Evolutionary conservation across 2,329 filamentous ascomycete species (phyloP), one percentile per base, ranked within the genome.

Genomic region (Diaporthe sp.): DNA sequence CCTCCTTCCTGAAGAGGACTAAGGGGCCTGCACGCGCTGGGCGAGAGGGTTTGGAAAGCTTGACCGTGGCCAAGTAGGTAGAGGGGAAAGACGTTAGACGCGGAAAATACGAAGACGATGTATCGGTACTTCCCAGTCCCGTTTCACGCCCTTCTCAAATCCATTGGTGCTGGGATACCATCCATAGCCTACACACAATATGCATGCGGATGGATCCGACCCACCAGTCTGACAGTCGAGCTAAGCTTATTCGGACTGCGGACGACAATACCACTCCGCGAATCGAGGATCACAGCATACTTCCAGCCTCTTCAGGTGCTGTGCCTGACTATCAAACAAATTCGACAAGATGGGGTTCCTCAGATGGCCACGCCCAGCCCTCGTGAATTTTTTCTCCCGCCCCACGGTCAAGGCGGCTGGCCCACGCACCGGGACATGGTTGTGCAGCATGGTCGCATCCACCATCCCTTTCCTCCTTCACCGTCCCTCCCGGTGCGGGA

Each of bases 181-280:
- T 55, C 65, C 49, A 70, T 42, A 25, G 65, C 34, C 39, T 22
- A n/a, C 28, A 47, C 60, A 65, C 25, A 34, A 65, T n/a, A 75
- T 63, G 73, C 58, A 72, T 25, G 58, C 73, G 68, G 73, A 72
- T 72, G 73, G 73, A 58, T 75, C 68, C 68, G 73, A 63, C 53
- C 70, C 75, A 74, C 58, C 28, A 44, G 9, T 31, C 25, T 39
- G 57, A 61, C 67, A 68, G 22, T 17, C 25, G 39, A 57, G 72
- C 72, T 75, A 75, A 72, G 60, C 75, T 76, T 72, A 63, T 76
- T 68, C 60, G 51, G 72, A 68, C 60, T 53, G 49, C 42, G 22
- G n/a, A 28, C 28, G 49, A 34, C 28, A 55, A 49, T 57, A 61
- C 47, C 44, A 61, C 55, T n/a, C 42, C 42, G 57, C 65, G 2